Percentiles rank a stretch among this genome's conserved stretches.
Evolutionary conservation across 345 rosid genomes (phyloP).

Genomic region (Rhizophora apiculata): DNA sequence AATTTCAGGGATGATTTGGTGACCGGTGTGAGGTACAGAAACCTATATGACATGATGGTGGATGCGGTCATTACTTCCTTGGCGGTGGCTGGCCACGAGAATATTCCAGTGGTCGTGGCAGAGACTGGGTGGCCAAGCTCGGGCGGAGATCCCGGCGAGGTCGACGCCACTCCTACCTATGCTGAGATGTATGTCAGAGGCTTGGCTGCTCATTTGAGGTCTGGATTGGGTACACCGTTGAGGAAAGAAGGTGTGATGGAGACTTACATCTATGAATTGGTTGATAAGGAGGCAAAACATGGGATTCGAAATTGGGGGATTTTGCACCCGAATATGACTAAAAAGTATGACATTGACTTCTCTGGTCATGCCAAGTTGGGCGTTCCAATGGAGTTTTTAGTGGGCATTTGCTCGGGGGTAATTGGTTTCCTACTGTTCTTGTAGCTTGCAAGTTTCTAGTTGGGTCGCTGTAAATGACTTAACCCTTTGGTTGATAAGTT

Average conservation of each 20-base stretch:
- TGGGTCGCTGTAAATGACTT: not conserved
- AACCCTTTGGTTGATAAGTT: not conserved
- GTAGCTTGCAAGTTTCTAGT: not conserved
- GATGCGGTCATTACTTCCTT: conserved; percentile 69
- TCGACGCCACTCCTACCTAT: conserved; percentile 59
- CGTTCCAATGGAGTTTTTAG: not conserved
- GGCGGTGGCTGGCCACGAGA: conserved; percentile 80
- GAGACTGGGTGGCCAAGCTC: conserved; percentile 97
- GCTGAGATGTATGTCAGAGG: conserved; percentile 72
- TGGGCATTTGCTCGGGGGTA: not conserved
- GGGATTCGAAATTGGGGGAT: conserved; percentile 71
- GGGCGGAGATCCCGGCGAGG: conserved; percentile 47
- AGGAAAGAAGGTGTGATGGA: conserved; percentile 73
- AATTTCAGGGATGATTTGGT: conserved; percentile 69
- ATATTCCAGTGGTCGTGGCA: conserved; percentile 66
- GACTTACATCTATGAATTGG: conserved; percentile 67
- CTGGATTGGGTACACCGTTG: conserved; percentile 75
- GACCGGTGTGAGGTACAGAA: conserved; percentile 79
- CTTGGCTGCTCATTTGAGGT: conserved; percentile 51
- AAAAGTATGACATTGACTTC: conserved; percentile 55
- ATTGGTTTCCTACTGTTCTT: not conserved
- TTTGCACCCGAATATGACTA: conserved; percentile 57
- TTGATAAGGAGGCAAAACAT: conserved; percentile 45
- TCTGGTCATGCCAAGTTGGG: conserved; percentile 25
- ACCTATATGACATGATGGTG: conserved; percentile 88